Evolutionary conservation across 805 yeast species (phyloP).

Genomic region (Hanseniaspora mollemarum): DNA sequence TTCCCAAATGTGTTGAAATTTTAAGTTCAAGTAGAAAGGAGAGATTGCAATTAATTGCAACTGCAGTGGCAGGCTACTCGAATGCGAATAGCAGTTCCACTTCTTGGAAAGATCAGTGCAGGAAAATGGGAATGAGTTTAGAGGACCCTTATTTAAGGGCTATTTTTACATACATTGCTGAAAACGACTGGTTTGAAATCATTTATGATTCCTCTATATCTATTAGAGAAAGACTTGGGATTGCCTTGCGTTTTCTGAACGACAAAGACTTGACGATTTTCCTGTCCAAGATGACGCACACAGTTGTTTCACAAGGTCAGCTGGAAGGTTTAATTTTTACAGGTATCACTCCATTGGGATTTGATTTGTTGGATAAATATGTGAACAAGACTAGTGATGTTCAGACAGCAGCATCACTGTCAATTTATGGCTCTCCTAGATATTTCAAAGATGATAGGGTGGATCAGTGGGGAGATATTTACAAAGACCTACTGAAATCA

Average conservation of each 20-base stretch:
- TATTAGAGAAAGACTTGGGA: slow-evolving; percentile 75
- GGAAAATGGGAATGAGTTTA: slow-evolving; percentile 74
- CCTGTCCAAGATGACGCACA: slow-evolving; percentile 54
- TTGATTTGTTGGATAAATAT: slow-evolving; percentile 70
- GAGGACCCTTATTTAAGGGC: slow-evolving; percentile 84
- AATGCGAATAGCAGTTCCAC: slow-evolving; percentile 39
- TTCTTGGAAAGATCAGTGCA: slow-evolving; percentile 89
- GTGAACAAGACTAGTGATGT: slow-evolving; percentile 83
- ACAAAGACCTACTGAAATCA: slow-evolving; percentile 57
- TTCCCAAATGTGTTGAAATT: slow-evolving; percentile 67
- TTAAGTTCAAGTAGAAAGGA: slow-evolving; percentile 63
- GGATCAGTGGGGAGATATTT: slow-evolving; percentile 65
- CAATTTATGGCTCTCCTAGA: slow-evolving; percentile 72
- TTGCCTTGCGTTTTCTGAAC: slow-evolving; percentile 73
- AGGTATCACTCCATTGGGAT: slow-evolving; percentile 80
- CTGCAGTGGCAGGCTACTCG: slow-evolving; percentile 85
- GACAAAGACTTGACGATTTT: slow-evolving; percentile 68
- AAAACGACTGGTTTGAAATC: slow-evolving; percentile 93
- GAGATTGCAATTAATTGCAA: slow-evolving; percentile 64
- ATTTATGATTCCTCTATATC: slow-evolving; percentile 83
- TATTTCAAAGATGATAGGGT: slow-evolving; percentile 65
- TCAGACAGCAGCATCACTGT: slow-evolving; percentile 78
- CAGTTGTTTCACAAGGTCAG: slow-evolving; percentile 68
- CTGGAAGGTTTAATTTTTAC: slow-evolving; percentile 82
- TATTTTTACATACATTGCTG: slow-evolving; percentile 85